Evolutionary conservation across 23 red algal genomes (phyloP).

Genomic region (Gracilaria gracilis): DNA sequence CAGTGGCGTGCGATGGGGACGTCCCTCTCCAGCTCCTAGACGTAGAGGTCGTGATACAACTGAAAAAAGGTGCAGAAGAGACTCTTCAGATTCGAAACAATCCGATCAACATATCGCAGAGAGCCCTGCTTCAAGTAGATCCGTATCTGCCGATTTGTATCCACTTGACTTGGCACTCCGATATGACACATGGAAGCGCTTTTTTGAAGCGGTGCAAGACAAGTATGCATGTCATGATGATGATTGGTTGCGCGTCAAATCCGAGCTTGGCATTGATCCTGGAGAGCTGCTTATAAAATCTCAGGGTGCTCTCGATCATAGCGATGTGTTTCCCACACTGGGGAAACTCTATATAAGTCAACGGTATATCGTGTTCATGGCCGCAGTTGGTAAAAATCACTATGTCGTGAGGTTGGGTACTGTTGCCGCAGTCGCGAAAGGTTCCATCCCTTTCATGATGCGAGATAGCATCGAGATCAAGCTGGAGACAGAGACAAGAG

Average conservation of each 20-base stretch:
- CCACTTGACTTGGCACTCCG: slow-evolving; percentile 47
- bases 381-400: slow-evolving; percentile 77
- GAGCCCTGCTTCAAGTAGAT: not conserved
- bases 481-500: slow-evolving; percentile 60
- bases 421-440: slow-evolving; percentile 38
- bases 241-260: slow-evolving; percentile 68
- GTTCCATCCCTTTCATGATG: slow-evolving; percentile 76
- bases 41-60: not conserved
- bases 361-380: slow-evolving; percentile 81
- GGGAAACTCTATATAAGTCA: slow-evolving; percentile 82
- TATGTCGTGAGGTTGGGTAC: slow-evolving; percentile 72
- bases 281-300: slow-evolving; percentile 78
- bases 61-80: not conserved
- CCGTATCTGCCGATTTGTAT: slow-evolving; percentile 57
- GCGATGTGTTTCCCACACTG: slow-evolving; percentile 71
- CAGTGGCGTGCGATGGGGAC: not conserved
- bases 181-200: slow-evolving; percentile 69
- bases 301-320: slow-evolving; percentile 79
- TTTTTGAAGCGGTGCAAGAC: slow-evolving; percentile 67
- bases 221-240: slow-evolving; percentile 71
- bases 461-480: slow-evolving; percentile 74
- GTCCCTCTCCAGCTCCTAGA: not conserved
- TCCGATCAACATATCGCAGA: not conserved
- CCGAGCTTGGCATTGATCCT: slow-evolving; percentile 76
- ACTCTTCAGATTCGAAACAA: not conserved